Evolutionary conservation across 2,329 filamentous ascomycete species (phyloP).

Genomic region (Stagonosporopsis vannaccii): DNA sequence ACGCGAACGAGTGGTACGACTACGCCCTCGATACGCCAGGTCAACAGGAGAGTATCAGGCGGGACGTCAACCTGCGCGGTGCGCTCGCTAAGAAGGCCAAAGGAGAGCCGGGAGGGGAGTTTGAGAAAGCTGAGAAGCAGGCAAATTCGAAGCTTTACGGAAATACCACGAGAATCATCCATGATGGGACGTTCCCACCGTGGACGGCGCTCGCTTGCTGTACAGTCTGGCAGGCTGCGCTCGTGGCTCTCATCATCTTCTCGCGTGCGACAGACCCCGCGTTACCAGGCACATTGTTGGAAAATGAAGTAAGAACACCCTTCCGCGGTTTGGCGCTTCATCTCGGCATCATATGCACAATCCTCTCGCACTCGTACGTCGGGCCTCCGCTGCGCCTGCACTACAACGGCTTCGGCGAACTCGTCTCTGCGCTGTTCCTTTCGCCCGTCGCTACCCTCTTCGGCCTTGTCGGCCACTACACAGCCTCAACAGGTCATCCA

Average conservation of each 20-base stretch:
- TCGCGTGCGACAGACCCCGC: constrained; percentile 4
- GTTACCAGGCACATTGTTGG: background rate
- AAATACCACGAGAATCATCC: constrained; percentile 5
- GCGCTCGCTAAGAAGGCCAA: constrained; percentile 1
- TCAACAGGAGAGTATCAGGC: constrained; percentile 4
- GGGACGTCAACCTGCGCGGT: constrained; percentile 2
- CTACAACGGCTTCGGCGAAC: constrained; percentile 10
- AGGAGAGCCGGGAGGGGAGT: constrained; percentile 1
- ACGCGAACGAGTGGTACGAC: background rate
- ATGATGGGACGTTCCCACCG: constrained; percentile 5
- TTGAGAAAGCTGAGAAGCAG: constrained; percentile 1
- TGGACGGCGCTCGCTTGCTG: constrained; percentile 6
- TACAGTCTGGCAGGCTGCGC: background rate
- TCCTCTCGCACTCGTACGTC: constrained; percentile 10
- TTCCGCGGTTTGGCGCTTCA: constrained; percentile 10
- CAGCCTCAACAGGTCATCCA: constrained; percentile 5
- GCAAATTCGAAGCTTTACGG: constrained; percentile 2
- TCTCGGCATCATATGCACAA: constrained; percentile 8
- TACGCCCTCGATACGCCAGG: constrained; percentile 3
- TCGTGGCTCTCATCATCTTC: constrained; percentile 3
- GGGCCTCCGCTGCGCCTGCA: constrained; percentile 7
- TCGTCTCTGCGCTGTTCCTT: constrained; percentile 11
- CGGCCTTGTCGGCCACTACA: constrained; percentile 7
- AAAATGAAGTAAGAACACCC: constrained; percentile 1
- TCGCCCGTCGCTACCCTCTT: constrained; percentile 11